Evolutionary conservation across 2,329 filamentous ascomycete species (phyloP), one percentile per base, ranked within the genome.

Genomic region (Sclerotinia glacialis): DNA sequence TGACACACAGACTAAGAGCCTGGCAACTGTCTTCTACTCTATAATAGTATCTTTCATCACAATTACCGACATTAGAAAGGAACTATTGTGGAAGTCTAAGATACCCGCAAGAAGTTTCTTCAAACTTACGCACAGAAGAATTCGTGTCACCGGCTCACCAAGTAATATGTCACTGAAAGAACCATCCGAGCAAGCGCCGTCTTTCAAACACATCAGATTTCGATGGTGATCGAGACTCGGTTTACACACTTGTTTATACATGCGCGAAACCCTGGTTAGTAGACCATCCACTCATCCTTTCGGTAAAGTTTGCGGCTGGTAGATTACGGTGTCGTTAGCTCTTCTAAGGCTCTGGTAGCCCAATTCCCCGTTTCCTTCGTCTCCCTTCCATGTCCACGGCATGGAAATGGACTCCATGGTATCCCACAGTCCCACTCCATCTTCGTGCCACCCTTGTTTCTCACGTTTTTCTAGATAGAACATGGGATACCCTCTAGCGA

Each of bases 121-220:
- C 21, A 37, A 28, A 49, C 23, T 21, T 34, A 28, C 61, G 61
- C 61, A 64, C 61, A 56, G 61, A 49, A 60, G 44, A 60, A 49
- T 37, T 60, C 12, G 28, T 59, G 14, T 26, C 44, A 49, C 21
- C 23, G 31, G 31, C 37, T n/a, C 6, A 37, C 52, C 21, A 12
- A 12, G 28, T 2, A 49, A 50, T 5, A 31, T 12, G 46, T 37
- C 37, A 62, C 14, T 7, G 28, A 42, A n/a, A 42, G 37, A 47
- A 47, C 18, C 11, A 59, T 40, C 62, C 5, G 52, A 58, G 50
- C 40, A 58, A 56, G 40, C 18, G 52, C 50, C 21, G 16, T 44
- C 31, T 44, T 52, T 63, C 31, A 53, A 63, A 63, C 47, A 28
- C 37, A 53, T 53, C 34, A 50, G 8, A 12, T n/a, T 16, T 26